A percentile compares a stretch with the other conserved stretches of the same genome.
Evolutionary conservation across 208 protist genomes (phyloP).

Genomic region (Acanthamoeba lenticulata): DNA sequence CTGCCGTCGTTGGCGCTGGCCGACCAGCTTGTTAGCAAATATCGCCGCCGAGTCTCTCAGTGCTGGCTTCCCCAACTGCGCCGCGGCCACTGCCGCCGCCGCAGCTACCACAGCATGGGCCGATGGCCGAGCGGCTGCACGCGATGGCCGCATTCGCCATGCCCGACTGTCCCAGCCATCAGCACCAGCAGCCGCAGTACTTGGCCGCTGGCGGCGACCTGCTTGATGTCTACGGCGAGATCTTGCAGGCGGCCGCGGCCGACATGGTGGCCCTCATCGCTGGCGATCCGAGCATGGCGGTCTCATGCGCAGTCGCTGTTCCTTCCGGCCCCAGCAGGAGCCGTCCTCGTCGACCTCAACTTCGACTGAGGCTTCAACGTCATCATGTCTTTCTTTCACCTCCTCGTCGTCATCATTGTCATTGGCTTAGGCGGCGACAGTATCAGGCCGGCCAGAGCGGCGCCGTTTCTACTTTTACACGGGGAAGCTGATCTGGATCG

Average conservation of each 20-base stretch:
- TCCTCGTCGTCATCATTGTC: not conserved
- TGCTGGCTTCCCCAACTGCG: too few species aligned
- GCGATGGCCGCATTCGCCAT: not conserved
- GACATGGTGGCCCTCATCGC: not conserved
- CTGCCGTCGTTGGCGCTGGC: too few species aligned
- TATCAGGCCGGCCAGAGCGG: not conserved
- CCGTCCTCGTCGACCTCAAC: too few species aligned
- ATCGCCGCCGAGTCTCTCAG: not conserved
- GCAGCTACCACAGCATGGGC: not conserved
- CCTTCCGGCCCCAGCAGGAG: too few species aligned
- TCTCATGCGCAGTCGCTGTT: not conserved
- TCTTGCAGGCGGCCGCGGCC: not conserved
- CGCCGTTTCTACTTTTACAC: not conserved
- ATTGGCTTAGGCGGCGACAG: not conserved
- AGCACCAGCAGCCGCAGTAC: too few species aligned
- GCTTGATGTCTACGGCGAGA: not conserved
- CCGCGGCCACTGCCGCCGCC: not conserved
- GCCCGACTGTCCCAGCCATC: not conserved
- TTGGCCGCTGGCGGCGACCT: too few species aligned
- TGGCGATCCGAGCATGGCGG: not conserved
- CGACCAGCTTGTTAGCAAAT: not conserved
- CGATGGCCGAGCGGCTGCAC: not conserved
- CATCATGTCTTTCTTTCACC: too few species aligned
- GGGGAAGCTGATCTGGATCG: constrained; percentile 6
- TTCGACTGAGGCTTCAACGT: not conserved